Percentiles rank a stretch among this genome's conserved stretches.
These are phyloP conservation scores for Pseudotsuga menziesii DNA, from an alignment of 75 land plant species.

Conservation along the genomic window DNA sequence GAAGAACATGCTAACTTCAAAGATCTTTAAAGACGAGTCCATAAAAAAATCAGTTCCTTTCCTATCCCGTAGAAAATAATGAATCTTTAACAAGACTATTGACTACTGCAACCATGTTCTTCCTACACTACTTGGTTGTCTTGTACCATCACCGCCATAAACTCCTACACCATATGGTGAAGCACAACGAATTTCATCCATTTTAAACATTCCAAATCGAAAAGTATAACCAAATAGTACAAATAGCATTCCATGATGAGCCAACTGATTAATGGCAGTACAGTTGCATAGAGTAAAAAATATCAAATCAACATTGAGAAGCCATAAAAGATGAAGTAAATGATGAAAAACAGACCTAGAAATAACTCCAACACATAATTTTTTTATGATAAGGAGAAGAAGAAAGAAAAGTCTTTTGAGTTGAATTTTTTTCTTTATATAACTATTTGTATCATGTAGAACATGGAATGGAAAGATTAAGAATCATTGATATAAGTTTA, in stretches of 20 bases:
- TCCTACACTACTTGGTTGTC: slow-evolving; percentile 52
- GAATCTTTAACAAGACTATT: slow-evolving; percentile 37
- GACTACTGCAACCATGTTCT: slow-evolving; percentile 70
- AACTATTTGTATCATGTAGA: too few relatives aligned
- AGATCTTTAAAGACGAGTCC: background rate
- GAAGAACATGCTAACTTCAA: slow-evolving; percentile 1
- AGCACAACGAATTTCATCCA: slow-evolving; percentile 77
- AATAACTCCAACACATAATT: too few relatives aligned
- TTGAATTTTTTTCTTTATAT: too few relatives aligned
- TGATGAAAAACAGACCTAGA: background rate
- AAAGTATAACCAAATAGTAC: slow-evolving; percentile 97
- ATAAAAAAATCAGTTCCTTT: background rate
- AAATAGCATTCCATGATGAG: slow-evolving; percentile 89
- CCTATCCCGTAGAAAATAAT: background rate
- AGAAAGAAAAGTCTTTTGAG: too few relatives aligned
- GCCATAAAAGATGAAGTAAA: background rate
- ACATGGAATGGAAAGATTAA: too few relatives aligned
- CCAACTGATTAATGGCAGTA: slow-evolving; percentile 85
- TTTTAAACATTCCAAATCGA: slow-evolving; percentile 85
- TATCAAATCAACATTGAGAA: background rate
- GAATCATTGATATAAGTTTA: too few relatives aligned
- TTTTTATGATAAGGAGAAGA: too few relatives aligned
- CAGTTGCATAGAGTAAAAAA: slow-evolving; percentile 40
- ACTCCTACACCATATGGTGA: slow-evolving; percentile 93
- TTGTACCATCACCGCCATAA: slow-evolving; percentile 85